phyloP scores from a whole-genome alignment of 306 rosid genomes.

The Astragalus membranaceus region DNA sequence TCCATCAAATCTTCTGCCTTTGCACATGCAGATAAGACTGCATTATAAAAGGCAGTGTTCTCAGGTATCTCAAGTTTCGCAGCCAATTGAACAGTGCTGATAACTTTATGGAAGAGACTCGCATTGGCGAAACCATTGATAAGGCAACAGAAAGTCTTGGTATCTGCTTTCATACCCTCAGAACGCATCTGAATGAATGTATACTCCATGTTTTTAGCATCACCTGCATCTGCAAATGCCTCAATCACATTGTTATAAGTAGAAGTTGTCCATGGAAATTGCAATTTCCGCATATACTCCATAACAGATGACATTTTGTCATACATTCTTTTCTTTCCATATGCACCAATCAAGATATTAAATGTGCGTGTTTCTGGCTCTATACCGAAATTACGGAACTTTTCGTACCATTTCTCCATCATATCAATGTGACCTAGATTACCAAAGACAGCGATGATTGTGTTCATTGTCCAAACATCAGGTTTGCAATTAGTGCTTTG shows the following conservation, averaged over 20 bases:
- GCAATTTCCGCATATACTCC: constrained; percentile 97
- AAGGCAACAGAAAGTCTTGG: constrained; percentile 93
- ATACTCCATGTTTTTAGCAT: constrained; percentile 86
- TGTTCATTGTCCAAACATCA: constrained; percentile 98
- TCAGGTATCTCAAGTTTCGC: constrained; percentile 75
- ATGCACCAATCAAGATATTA: constrained; percentile 84
- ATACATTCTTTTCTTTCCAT: constrained; percentile 86
- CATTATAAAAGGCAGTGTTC: constrained; percentile 63
- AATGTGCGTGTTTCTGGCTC: constrained; percentile 97
- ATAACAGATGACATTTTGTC: constrained; percentile 96
- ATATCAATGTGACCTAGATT: constrained; percentile 77
- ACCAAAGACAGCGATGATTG: constrained; percentile 80
- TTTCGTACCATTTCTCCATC: constrained; percentile 98
- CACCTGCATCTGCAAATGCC: constrained; percentile 87
- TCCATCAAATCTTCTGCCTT: constrained; percentile 89
- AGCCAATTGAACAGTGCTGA: constrained; percentile 69
- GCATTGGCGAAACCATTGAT: constrained; percentile 90
- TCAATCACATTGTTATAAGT: constrained; percentile 94
- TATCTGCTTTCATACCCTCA: constrained; percentile 89
- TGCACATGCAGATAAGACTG: constrained; percentile 82
- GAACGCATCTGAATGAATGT: constrained; percentile 95
- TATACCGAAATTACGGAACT: constrained; percentile 78
- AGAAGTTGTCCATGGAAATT: constrained; percentile 93
- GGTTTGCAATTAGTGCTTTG: constrained; percentile 72
- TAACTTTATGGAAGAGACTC: constrained; percentile 92